Evolutionary conservation across 768 basidiomycete genomes (phyloP), one percentile per base, ranked within the genome.

Genomic region (Lactarius tabidus): DNA sequence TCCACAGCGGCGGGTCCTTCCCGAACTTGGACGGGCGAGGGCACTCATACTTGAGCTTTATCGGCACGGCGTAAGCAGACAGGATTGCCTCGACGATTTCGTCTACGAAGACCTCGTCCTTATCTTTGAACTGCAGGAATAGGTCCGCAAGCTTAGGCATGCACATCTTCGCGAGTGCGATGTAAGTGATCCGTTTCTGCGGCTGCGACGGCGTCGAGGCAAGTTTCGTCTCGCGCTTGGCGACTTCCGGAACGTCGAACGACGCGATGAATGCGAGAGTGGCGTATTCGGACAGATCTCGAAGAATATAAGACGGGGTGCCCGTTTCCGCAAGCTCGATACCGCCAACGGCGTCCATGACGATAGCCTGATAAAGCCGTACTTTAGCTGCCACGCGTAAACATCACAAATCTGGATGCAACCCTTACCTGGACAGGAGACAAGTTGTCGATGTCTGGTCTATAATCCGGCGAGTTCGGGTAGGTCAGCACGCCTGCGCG

Each of bases 31-130:
- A 93, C 0, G 96, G 84, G 0, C 90, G 78, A 0, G 96, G 95
- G 74, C 95, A 97, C 39, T 96, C 93, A 68, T 98, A 96, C 76
- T 95, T 95, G 68, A 98, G 78, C 72, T 95, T 94, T 73, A 98
- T 86, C 2, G 96, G 95, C 38, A 96, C 88, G 5, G 91, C 85
- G 70, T 91, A 95, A 0, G 94, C 89, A 29, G 88, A 85, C 33
- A 95, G 74, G 26, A 96, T 78, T n/a, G 85, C 81, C 74, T 96
- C 94, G 29, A 98, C 73, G 0, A 94, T 94, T 5, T 91, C 93
- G 71, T 94, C 87, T 14, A 81, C 77, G 69, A 91, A 96, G 5
- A 96, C 81, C 52, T 84, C 83, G 3, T 74, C 68, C 23, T 79
- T 77, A 7, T 80, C 79, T 71, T 86, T 87, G 78, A 90, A 89